Evolutionary conservation across 768 basidiomycete species (phyloP).

Genomic region (Pholiota microspora): DNA sequence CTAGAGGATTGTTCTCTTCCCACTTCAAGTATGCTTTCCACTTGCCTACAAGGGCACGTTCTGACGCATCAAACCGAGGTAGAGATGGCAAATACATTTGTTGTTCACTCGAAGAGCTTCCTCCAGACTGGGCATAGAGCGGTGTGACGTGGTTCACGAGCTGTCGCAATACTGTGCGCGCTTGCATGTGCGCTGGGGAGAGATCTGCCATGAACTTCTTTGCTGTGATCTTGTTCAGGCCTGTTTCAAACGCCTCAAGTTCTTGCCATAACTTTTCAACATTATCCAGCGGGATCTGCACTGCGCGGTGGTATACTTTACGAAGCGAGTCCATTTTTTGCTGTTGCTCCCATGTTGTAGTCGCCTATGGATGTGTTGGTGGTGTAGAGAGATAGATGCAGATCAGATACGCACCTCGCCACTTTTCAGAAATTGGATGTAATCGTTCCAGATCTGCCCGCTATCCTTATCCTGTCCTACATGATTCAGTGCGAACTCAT

Average conservation of each 20-base stretch:
- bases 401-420: constrained; percentile 58
- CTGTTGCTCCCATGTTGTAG: constrained; percentile 92
- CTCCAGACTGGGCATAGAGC: constrained; percentile 42
- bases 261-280: constrained; percentile 93
- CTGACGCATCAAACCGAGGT: constrained; percentile 71
- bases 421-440: constrained; percentile 83
- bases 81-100: constrained; percentile 61
- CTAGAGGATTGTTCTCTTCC: constrained; percentile 93
- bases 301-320: constrained; percentile 89
- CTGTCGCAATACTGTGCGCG: constrained; percentile 83
- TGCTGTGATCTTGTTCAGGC: constrained; percentile 87
- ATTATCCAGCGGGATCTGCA: constrained; percentile 92
- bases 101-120: constrained; percentile 25
- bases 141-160: constrained; percentile 66
- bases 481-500: constrained; percentile 88
- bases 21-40: constrained; percentile 95
- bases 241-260: constrained; percentile 88
- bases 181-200: constrained; percentile 94
- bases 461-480: constrained; percentile 92
- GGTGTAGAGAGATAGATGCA: neutral
- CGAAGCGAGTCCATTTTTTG: constrained; percentile 93
- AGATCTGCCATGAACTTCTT: constrained; percentile 95
- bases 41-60: constrained; percentile 72
- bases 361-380: constrained; percentile 36
- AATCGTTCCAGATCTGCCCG: constrained; percentile 92